Base-by-base conservation (phyloP, 2,329 filamentous ascomycete species). In the Onygena corvina region DNA sequence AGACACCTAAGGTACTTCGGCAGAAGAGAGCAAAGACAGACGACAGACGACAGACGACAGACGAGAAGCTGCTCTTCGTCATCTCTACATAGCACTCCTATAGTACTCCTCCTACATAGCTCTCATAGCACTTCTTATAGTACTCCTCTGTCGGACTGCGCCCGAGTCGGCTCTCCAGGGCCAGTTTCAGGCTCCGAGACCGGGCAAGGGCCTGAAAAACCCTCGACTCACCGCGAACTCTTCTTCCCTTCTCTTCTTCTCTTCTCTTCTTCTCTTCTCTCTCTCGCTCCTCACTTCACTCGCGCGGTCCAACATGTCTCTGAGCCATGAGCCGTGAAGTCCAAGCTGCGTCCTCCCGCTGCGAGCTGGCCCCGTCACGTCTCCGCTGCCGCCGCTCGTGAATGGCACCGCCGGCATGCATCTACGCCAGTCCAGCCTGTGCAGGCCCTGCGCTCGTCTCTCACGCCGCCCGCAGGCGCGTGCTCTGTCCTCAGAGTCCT, bases 351-450 rank as follows among this genome's bases (percentile, higher is more conserved):
- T 34, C 16, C 31, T 27, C 21, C 27, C 21, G 46, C 33, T n/a
- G 18, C 25, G 36, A 38, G 25, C 45, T 35, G 35, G 35, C 45
- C n/a, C 31, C 23, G 31, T 47, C 21, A 47, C 47, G 46, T 29
- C 18, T 47, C 33, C 18, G 51, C 51, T 54, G 50, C 55, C n/a
- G n/a, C n/a, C n/a, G 51, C 50, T 47, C 54, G 50, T 62, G 57
- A 53, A 63, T 62, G 60, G 58, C 58, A 54, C 59, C 36, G 36
- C 36, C 36, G 65, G 53, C 52, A 69, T 68, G 67, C 58, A 59
- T 53, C 57, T 54, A 54, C 59, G 58, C 59, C 60, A 60, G 59
- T 55, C 60, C 58, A 56, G 61, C 57, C 59, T 60, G 57, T 60
- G 62, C 57, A 61, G 62, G 59, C 54, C 55, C 49, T 36, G 52